These are phyloP conservation scores for Yarrowia porcina DNA, from an alignment of 805 yeast genomes.

Conservation along the genomic window DNA sequence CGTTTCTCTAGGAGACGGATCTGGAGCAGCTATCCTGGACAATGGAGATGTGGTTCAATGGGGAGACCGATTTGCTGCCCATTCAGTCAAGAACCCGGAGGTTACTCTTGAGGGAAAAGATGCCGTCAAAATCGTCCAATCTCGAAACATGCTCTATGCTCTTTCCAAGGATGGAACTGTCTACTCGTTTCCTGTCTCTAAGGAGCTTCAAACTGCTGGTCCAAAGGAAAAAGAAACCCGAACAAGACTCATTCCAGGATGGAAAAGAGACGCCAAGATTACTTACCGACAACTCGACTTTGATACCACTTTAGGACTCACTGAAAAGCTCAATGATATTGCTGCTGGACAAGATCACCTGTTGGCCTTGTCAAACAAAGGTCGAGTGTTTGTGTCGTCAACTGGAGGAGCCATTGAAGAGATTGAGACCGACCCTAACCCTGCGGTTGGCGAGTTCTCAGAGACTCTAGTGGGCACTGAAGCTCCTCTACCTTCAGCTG, in stretches of 20 bases:
- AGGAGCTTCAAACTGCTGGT: constrained; percentile 11
- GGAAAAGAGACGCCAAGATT: constrained; percentile 13
- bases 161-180: constrained; percentile 43
- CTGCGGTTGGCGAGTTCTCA: not conserved
- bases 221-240: constrained; percentile 24
- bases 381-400: constrained; percentile 60
- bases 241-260: constrained; percentile 17
- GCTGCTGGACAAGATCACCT: constrained; percentile 67
- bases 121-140: constrained; percentile 49
- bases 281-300: constrained; percentile 3
- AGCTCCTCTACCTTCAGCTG: constrained; percentile 44
- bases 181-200: constrained; percentile 25
- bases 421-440: constrained; percentile 38
- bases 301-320: constrained; percentile 35
- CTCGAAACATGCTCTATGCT: constrained; percentile 46
- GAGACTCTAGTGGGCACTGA: not conserved
- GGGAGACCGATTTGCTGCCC: constrained; percentile 46
- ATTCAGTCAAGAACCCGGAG: constrained; percentile 37
- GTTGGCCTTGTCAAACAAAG: constrained; percentile 55
- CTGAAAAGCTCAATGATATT: constrained; percentile 54
- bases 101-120: constrained; percentile 48
- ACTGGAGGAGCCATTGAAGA: constrained; percentile 46
- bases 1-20: constrained; percentile 49
- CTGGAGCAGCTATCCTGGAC: constrained; percentile 55
- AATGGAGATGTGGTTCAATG: constrained; percentile 75